A percentile compares a stretch with the other conserved stretches of the same genome.
Evolutionary conservation across 2,329 filamentous ascomycete species (phyloP).

Genomic region (Didymella pinodella): DNA sequence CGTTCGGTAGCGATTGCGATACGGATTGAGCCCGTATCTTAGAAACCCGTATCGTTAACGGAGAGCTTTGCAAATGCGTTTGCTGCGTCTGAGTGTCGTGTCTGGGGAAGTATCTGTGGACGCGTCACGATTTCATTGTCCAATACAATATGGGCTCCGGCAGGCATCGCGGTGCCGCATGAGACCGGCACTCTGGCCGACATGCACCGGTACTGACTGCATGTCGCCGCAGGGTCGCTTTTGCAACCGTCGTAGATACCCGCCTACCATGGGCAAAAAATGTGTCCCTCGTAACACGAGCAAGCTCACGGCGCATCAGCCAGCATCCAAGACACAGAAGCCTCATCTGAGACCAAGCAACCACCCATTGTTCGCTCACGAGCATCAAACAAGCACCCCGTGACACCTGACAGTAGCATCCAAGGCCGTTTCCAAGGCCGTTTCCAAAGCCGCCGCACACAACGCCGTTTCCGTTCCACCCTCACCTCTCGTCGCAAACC

Average conservation of each 20-base stretch:
- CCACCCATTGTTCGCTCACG: neutral
- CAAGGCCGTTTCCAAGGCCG: neutral
- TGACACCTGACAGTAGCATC: neutral
- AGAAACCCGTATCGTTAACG: neutral
- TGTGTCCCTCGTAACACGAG: neutral
- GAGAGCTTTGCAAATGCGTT: neutral
- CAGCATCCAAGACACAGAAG: neutral
- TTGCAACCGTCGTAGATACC: neutral
- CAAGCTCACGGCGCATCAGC: neutral
- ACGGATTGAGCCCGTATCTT: neutral
- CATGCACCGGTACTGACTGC: neutral
- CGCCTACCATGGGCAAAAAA: neutral
- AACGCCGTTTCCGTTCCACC: neutral
- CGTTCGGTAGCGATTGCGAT: neutral
- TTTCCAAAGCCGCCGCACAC: neutral
- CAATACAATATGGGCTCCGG: neutral
- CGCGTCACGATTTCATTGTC: neutral
- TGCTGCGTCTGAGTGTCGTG: neutral
- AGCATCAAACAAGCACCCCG: slow-evolving; percentile 3
- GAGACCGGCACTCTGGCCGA: neutral
- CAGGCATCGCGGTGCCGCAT: neutral
- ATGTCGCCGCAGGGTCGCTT: neutral
- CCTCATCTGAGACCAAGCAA: slow-evolving; percentile 1
- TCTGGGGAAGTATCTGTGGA: neutral
- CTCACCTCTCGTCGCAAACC: slow-evolving; percentile 1